phyloP scores from a whole-genome alignment of 208 protist species.

The Endotrypanum monterogeii region DNA sequence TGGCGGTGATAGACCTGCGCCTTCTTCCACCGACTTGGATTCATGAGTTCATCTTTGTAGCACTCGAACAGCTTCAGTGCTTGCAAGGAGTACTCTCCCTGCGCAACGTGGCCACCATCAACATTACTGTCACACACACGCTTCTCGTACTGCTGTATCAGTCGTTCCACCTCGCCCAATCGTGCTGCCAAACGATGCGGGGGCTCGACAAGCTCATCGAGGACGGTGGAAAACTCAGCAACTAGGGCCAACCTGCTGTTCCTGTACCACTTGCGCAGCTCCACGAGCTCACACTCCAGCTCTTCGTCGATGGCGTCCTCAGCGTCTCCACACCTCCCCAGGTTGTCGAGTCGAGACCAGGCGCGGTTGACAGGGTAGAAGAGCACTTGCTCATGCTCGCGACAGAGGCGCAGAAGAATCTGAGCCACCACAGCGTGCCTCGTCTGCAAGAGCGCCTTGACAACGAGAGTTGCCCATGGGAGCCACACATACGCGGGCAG shows the following conservation, averaged over 20 bases:
- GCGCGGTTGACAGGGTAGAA: conserved; percentile 80
- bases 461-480: conserved; percentile 18
- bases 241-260: conserved; percentile 7
- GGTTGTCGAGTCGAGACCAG: conserved; percentile 38
- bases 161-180: not conserved
- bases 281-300: not conserved
- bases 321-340: not conserved
- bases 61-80: conserved; percentile 8
- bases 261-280: conserved; percentile 5
- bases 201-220: conserved; percentile 14
- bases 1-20: conserved; percentile 3
- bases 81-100: not conserved
- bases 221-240: conserved; percentile 4
- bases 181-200: not conserved
- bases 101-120: not conserved
- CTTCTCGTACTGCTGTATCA: conserved; percentile 6
- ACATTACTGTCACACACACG: not conserved
- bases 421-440: conserved; percentile 20
- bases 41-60: conserved; percentile 1
- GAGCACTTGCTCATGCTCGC: conserved; percentile 65
- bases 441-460: conserved; percentile 21
- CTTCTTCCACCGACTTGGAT: not conserved
- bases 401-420: conserved; percentile 55
- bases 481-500: conserved; percentile 13
- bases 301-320: not conserved